Conservation (phyloP, 2,329 filamentous ascomycete genomes). For the Beauveria scarabaeidicola region DNA sequence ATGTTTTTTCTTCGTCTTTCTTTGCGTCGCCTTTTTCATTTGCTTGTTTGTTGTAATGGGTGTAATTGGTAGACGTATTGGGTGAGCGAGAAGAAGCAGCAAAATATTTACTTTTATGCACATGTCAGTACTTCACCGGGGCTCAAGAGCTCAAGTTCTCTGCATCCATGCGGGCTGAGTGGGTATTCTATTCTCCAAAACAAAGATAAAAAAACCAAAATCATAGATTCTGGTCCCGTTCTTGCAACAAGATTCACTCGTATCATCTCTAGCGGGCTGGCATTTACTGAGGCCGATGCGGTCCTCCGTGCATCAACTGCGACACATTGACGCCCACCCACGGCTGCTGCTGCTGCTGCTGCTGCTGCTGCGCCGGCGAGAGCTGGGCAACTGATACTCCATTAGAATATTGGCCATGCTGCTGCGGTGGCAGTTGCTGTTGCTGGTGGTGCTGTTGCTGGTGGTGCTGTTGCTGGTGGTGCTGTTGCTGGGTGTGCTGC, state of each 20-base stretch:
- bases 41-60: not conserved
- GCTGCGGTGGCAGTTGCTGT: conserved; percentile 12
- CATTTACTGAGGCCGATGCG: conserved; percentile 3
- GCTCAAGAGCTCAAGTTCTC: no score
- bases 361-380: not conserved
- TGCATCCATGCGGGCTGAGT: no score
- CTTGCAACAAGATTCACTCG: no score
- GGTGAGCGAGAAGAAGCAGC: no score
- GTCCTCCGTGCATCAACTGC: conserved; percentile 16
- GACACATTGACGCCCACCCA: conserved; percentile 16
- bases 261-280: not conserved
- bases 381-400: conserved; percentile 5
- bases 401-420: conserved; percentile 9
- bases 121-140: no score
- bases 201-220: no score
- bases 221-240: no score
- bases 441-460: conserved; percentile 21
- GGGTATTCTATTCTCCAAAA: no score
- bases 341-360: conserved; percentile 13
- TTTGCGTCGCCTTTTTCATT: no score
- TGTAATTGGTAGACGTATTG: no score
- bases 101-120: no score
- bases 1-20: not conserved
- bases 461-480: conserved; percentile 19
- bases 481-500: conserved; percentile 7